phyloP scores from a whole-genome alignment of 2,329 filamentous ascomycete genomes.

The Berkeleyomyces rouxiae region DNA sequence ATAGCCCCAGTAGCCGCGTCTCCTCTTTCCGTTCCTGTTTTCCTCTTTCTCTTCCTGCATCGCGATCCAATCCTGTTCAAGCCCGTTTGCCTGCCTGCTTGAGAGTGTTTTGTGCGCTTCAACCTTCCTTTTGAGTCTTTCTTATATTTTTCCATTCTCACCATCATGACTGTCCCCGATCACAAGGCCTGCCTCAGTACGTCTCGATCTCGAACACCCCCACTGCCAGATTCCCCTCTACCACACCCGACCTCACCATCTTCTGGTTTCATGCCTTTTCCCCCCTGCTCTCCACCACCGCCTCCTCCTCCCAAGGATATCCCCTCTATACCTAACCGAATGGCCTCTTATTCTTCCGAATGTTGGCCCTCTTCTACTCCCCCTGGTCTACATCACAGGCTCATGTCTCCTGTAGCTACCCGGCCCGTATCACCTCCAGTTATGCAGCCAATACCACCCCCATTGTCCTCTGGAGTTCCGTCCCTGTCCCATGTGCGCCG shows the following conservation, averaged over 20 bases:
- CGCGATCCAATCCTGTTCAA: conserved; percentile 7
- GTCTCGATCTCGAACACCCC: conserved; percentile 24
- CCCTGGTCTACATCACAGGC: background rate
- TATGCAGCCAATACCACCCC: background rate
- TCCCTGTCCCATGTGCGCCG: background rate
- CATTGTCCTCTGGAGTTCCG: conserved; percentile 6
- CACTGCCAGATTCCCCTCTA: background rate
- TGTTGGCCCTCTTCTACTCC: background rate
- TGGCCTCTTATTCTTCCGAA: background rate
- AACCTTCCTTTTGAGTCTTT: conserved; percentile 10
- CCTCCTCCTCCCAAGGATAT: conserved; percentile 3
- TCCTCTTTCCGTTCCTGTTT: conserved; percentile 5
- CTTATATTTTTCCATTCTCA: conserved; percentile 17
- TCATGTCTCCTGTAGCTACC: background rate
- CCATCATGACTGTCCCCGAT: conserved; percentile 34
- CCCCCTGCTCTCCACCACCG: conserved; percentile 31
- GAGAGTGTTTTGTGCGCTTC: conserved; percentile 12
- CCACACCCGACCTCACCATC: too few relatives aligned
- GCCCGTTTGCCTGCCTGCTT: background rate
- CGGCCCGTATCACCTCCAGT: background rate
- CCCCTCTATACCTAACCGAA: background rate
- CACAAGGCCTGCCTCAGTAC: conserved; percentile 47
- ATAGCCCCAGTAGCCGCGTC: background rate
- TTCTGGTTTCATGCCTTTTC: conserved; percentile 20
- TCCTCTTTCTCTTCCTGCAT: conserved; percentile 8